Evolutionary conservation across 257 asterid genomes (phyloP), one percentile per base, ranked within the genome.

Genomic region (Nicotiana tabacum): DNA sequence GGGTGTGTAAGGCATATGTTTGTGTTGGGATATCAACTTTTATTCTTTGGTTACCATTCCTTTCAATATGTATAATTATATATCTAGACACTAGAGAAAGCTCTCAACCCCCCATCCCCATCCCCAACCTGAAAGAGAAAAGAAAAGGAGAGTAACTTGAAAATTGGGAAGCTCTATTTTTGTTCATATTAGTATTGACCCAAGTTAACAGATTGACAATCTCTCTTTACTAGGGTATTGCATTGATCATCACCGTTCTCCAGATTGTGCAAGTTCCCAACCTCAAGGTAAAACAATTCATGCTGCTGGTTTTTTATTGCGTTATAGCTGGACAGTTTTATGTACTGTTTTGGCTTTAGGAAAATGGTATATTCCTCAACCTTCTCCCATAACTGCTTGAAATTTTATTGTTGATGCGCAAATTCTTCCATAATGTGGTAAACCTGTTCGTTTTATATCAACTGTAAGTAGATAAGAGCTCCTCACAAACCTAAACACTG

Each of bases 201-300:
- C 43, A 51, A 8, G 24, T 21, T 76, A 51, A 76, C 29, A 64
- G 64, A 76, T 84, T 66, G 76, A 69, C 51, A 32, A 55, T 48
- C 15, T 24, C 8, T 86, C 79, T 84, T 61, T 77, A 80, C 70
- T 91, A 96, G 99, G 99, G 99, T 82, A 94, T 96, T 78, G 93
- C 98, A 5, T 89, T 96, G 97, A 96, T 96, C 77, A 85, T 92
- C 87, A 94, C 98, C 6, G 98, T 95, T 88, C 97, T 94, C 87
- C 99, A 96, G 89, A 89, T 96, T 48, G 83, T 96, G 56, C 92
- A 93, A 82, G 90, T 93, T 82, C 99, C 99, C 67, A 96, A 96
- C 90, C 93, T 96, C 87, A 96, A 96, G 98, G 99, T 95, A 78
- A 9, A 46, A 77, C 39, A 66, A 55, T 43, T 82, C 68, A 66